Base-by-base conservation (phyloP, 2,329 filamentous ascomycete genomes). In the Arachnomyces sp. region DNA sequence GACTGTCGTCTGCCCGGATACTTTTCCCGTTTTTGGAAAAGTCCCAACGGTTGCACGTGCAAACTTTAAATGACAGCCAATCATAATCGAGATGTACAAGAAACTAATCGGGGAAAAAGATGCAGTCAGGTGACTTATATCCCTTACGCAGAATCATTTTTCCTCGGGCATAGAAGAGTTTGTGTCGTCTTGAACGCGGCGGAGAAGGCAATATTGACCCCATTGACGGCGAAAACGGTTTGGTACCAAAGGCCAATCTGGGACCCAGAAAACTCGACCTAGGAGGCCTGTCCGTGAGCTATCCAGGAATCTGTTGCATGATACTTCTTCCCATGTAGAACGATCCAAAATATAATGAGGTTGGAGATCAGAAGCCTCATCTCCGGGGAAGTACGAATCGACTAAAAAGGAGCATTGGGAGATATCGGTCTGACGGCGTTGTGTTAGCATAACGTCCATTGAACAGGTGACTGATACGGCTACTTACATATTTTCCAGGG, bases 181-280 rank as follows among this genome's bases (percentile, higher is more conserved):
- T n/a, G 21, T 16, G 32, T 25, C 21, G 21, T 9, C 9, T 25
- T 25, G 5, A 25, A 9, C 21, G 21, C 78, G 76, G 54, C 76
- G 75, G 48, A 96, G 65, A 38, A 98, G 69, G 61, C 92, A 98
- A 62, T 96, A 93, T 39, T 79, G 73, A 13, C 88, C 92, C 87
- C 89, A 96, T 62, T 78, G 80, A 42, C 90, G 77, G 51, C 73
- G 77, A 48, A 79, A 81, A 44, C 72, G 73, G 31, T 78, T 72
- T 0, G 89, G 88, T 11, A 95, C 67, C 30, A 86, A 64, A 0
- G 73, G 65, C 46, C 79, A 64, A 49, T 87, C 75, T 2, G 92
- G 92, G 28, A 95, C 60, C 86, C 87, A 96, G 34, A 95, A 64
- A 7, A 86, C 75, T 45, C 92, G 77, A 2, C 84, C 84, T 4